Conservation (phyloP, 768 basidiomycete genomes). For the Gloeophyllum trabeum region DNA sequence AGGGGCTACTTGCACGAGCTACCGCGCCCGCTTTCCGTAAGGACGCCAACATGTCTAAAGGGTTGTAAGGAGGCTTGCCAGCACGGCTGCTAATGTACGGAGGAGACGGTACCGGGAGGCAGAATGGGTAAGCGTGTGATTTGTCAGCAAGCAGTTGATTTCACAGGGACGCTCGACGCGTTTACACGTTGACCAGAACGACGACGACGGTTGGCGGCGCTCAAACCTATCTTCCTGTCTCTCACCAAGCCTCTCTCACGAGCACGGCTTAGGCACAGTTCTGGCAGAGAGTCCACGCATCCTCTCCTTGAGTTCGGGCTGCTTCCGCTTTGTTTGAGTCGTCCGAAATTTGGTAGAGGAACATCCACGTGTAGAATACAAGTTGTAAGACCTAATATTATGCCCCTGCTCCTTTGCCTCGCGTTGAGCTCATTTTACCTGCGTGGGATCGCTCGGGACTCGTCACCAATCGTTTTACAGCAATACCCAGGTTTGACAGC, state of each 20-base stretch:
- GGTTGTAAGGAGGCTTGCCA: neutral
- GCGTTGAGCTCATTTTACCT: no score
- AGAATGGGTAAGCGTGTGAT: no score
- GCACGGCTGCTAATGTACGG: neutral
- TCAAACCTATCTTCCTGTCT: constrained; percentile 49
- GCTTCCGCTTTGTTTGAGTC: constrained; percentile 38
- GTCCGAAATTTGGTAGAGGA: constrained; percentile 77
- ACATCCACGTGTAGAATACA: constrained; percentile 31
- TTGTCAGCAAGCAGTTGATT: no score
- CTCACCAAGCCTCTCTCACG: constrained; percentile 36
- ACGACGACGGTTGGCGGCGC: constrained; percentile 65
- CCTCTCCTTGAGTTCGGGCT: constrained; percentile 78
- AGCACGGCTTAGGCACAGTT: constrained; percentile 31
- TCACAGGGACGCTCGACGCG: no score
- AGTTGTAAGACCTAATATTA: no score
- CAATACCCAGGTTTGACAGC: no score
- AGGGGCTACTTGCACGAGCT: constrained; percentile 48
- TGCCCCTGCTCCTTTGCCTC: no score
- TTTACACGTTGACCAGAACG: constrained; percentile 38
- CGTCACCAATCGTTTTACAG: no score
- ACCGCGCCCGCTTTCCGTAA: constrained; percentile 54
- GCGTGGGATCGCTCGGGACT: no score
- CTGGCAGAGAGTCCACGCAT: constrained; percentile 50
- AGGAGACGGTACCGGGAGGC: no score
- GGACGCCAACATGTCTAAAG: constrained; percentile 46